A percentile compares a stretch with the other conserved stretches of the same genome.
phyloP scores from a whole-genome alignment of 805 yeast genomes.

The Clavispora carvajalis region DNA sequence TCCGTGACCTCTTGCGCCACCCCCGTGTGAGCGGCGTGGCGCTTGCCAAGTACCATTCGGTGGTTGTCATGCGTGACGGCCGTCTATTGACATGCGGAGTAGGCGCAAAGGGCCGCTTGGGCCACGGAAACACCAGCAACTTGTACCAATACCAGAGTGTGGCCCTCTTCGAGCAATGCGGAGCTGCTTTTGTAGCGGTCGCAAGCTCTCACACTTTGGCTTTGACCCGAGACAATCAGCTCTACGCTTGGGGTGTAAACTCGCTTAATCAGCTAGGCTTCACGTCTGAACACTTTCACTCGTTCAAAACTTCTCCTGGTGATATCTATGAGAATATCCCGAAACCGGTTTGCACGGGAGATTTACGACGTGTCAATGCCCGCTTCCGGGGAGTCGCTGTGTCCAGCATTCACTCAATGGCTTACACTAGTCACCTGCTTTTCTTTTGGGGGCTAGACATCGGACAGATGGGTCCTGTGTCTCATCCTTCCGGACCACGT shows the following conservation, averaged over 20 bases:
- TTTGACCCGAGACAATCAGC: conserved; percentile 44
- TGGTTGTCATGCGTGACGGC: conserved; percentile 52
- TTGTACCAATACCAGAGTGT: conserved; percentile 43
- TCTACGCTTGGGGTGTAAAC: conserved; percentile 80
- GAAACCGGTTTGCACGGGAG: conserved; percentile 36
- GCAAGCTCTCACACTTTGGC: conserved; percentile 69
- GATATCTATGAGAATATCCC: conserved; percentile 37
- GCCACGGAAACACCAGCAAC: conserved; percentile 39
- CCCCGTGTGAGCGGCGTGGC: conserved; percentile 45
- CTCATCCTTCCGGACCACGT: neutral
- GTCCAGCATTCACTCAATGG: conserved; percentile 67
- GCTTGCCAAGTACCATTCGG: conserved; percentile 63
- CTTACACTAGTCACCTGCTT: conserved; percentile 44
- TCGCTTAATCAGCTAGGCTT: conserved; percentile 61
- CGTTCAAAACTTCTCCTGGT: conserved; percentile 16
- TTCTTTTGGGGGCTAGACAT: conserved; percentile 73
- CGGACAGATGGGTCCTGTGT: conserved; percentile 68
- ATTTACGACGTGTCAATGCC: conserved; percentile 28
- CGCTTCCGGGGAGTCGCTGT: conserved; percentile 46
- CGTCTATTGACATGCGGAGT: conserved; percentile 60
- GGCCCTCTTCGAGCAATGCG: conserved; percentile 24
- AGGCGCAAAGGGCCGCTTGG: conserved; percentile 68
- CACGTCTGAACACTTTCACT: conserved; percentile 12
- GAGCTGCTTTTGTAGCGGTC: conserved; percentile 23
- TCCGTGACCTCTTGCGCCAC: conserved; percentile 16